Conservation (phyloP, 306 rosid genomes). For the Vigna trinervia region DNA sequence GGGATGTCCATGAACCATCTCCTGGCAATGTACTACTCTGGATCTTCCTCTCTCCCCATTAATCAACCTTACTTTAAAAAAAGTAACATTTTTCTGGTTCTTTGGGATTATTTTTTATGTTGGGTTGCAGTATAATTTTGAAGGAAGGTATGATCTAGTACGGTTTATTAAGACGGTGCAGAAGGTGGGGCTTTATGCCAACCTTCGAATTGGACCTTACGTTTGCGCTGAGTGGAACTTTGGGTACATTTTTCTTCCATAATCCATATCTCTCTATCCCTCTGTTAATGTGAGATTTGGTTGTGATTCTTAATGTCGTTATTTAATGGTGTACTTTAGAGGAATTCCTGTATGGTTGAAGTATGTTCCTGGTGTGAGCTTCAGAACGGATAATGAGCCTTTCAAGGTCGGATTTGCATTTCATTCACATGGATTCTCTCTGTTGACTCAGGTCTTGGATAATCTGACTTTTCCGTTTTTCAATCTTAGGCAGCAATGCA, state of each 20-base stretch:
- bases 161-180: constrained; percentile 87
- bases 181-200: constrained; percentile 84
- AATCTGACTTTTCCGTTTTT: constrained; percentile 2
- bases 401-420: constrained; percentile 68
- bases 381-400: constrained; percentile 91
- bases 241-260: constrained; percentile 62
- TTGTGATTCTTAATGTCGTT: constrained; percentile 48
- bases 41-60: constrained; percentile 20
- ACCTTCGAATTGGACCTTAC: constrained; percentile 99
- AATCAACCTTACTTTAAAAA: background rate
- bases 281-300: background rate
- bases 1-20: constrained; percentile 97
- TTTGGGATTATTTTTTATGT: constrained; percentile 31
- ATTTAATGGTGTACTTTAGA: constrained; percentile 49
- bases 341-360: constrained; percentile 99
- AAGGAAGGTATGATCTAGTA: constrained; percentile 90
- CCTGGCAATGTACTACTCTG: constrained; percentile 78
- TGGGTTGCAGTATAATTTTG: constrained; percentile 79
- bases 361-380: constrained; percentile 94
- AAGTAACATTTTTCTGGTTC: background rate
- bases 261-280: background rate
- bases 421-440: constrained; percentile 36
- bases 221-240: constrained; percentile 98
- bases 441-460: constrained; percentile 8
- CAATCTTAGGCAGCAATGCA: constrained; percentile 79